phyloP scores from a whole-genome alignment of 2,329 filamentous ascomycete species.

The Thelonectria rubi region DNA sequence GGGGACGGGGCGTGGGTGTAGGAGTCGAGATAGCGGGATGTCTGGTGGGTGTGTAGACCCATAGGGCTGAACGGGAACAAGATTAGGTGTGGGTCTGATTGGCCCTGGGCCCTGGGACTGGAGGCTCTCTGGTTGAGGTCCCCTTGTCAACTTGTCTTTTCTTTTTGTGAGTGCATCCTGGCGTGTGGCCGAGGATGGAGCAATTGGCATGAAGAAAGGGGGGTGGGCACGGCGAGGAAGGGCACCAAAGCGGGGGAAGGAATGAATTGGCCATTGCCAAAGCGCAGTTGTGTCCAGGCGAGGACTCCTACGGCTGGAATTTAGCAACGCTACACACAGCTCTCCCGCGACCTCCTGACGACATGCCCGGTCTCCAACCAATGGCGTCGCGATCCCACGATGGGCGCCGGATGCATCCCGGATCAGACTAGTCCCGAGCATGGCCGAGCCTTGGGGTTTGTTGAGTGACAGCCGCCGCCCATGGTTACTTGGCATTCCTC shows the following conservation, averaged over 20 bases:
- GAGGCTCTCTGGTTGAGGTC: no score
- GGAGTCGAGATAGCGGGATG: neutral
- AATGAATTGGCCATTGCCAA: neutral
- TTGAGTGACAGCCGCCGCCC: neutral
- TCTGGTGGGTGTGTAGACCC: slow-evolving; percentile 9
- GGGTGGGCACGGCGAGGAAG: neutral
- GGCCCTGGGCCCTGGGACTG: slow-evolving; percentile 9
- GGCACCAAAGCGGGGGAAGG: neutral
- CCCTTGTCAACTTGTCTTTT: neutral
- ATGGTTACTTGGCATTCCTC: neutral
- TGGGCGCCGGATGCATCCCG: slow-evolving; percentile 27
- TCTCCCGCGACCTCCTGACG: no score
- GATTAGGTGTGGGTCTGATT: slow-evolving; percentile 30
- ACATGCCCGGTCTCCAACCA: slow-evolving; percentile 11
- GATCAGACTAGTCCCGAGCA: slow-evolving; percentile 11
- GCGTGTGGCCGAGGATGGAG: neutral
- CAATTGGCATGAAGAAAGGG: neutral
- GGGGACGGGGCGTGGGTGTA: slow-evolving; percentile 23
- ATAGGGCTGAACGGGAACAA: slow-evolving; percentile 41
- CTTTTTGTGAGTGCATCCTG: neutral
- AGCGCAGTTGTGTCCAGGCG: neutral
- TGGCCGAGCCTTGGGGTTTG: neutral
- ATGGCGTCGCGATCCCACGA: slow-evolving; percentile 13
- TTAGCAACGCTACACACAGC: no score
- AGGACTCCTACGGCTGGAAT: no score